Conservation (phyloP, 2,329 filamentous ascomycete genomes). For the Coleophoma crateriformis region DNA sequence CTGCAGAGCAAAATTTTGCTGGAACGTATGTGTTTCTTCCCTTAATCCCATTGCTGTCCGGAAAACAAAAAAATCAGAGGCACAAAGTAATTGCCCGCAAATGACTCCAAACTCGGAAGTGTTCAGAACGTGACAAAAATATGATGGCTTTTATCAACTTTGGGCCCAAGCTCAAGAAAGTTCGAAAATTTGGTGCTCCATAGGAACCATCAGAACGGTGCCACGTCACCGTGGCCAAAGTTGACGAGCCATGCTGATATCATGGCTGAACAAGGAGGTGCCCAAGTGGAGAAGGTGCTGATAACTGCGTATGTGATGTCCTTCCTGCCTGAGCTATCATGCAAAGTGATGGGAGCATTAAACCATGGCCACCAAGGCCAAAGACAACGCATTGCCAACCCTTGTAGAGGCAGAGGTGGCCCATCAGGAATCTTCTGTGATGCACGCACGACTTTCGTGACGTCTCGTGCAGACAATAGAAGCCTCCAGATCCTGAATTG, state of each 20-base stretch:
- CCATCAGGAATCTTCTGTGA: no score
- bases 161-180: slow-evolving; percentile 12
- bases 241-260: slow-evolving; percentile 16
- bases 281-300: slow-evolving; percentile 12
- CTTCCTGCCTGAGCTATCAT: slow-evolving; percentile 15
- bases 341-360: slow-evolving; percentile 18
- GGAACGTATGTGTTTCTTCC: not conserved
- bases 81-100: no score
- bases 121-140: slow-evolving; percentile 11
- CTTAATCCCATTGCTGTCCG: not conserved
- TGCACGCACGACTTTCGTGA: no score
- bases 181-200: slow-evolving; percentile 9
- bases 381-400: slow-evolving; percentile 23
- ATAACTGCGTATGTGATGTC: slow-evolving; percentile 19
- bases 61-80: no score
- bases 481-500: no score
- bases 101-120: no score
- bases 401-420: slow-evolving; percentile 2
- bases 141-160: slow-evolving; percentile 8
- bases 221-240: slow-evolving; percentile 23
- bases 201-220: slow-evolving; percentile 22
- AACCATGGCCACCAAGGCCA: slow-evolving; percentile 14
- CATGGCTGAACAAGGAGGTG: slow-evolving; percentile 15
- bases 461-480: no score
- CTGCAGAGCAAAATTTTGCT: not conserved